These are phyloP conservation scores for Fusarium sp. DNA, from an alignment of 2,329 filamentous ascomycete species.

Conservation along the genomic window DNA sequence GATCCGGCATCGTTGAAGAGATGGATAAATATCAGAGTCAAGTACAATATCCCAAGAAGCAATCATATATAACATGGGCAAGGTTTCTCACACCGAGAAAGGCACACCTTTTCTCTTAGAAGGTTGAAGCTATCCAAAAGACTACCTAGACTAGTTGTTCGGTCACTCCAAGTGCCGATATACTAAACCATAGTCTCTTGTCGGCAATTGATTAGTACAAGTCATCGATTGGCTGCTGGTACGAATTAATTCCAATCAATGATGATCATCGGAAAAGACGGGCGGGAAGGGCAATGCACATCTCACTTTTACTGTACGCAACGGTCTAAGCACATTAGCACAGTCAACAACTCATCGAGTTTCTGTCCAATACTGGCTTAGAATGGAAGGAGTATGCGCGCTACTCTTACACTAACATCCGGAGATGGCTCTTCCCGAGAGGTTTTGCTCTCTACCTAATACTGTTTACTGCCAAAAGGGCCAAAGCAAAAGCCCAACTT, in stretches of 20 bases:
- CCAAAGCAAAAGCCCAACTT: constrained; percentile 17
- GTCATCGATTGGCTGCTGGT: background rate
- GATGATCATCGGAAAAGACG: constrained; percentile 1
- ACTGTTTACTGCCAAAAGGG: background rate
- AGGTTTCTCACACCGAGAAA: background rate
- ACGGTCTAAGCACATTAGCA: background rate
- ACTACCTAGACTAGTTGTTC: background rate
- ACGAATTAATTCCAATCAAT: constrained; percentile 3
- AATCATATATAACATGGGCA: background rate
- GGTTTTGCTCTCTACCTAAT: constrained; percentile 22
- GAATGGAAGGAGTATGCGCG: constrained; percentile 7
- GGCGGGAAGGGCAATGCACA: background rate
- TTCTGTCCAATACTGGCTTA: constrained; percentile 1
- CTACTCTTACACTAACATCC: constrained; percentile 41
- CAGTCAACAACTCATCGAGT: background rate
- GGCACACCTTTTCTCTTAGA: background rate
- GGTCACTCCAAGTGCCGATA: background rate
- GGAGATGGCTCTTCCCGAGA: constrained; percentile 50
- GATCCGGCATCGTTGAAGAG: background rate
- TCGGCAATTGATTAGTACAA: background rate
- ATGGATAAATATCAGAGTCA: background rate
- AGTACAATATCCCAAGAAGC: background rate
- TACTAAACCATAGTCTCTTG: background rate
- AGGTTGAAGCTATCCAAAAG: background rate
- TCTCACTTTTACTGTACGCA: background rate